phyloP scores from a whole-genome alignment of 2,329 filamentous ascomycete species.

The Penicillium sp. region DNA sequence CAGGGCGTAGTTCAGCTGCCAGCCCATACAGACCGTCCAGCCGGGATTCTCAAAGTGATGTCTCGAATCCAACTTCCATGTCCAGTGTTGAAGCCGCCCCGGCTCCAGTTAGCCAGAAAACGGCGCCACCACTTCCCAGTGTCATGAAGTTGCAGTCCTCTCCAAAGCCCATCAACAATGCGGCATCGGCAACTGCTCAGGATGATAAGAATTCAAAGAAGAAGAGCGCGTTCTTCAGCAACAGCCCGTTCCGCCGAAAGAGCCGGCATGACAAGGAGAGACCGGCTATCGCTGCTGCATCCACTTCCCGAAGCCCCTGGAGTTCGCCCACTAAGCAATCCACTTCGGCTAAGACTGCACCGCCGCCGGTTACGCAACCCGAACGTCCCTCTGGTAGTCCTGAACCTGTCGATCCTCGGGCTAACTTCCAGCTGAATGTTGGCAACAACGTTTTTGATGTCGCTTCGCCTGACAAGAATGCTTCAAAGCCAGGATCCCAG shows the following conservation, averaged over 20 bases:
- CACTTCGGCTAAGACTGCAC: conserved; percentile 45
- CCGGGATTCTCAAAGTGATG: conserved; percentile 85
- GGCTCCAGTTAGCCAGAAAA: conserved; percentile 42
- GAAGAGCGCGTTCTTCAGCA: conserved; percentile 87
- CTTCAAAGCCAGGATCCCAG: conserved; percentile 42
- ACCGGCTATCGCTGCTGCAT: conserved; percentile 25
- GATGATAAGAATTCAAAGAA: conserved; percentile 65
- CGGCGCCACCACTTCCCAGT: background rate
- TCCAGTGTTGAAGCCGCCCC: conserved; percentile 72
- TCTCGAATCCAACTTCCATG: conserved; percentile 83
- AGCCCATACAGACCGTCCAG: conserved; percentile 74
- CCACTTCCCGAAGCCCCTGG: conserved; percentile 54
- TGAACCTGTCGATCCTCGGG: conserved; percentile 85
- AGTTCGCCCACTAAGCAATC: conserved; percentile 45
- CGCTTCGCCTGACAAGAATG: conserved; percentile 68
- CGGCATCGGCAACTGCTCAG: conserved; percentile 45
- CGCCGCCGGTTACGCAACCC: conserved; percentile 24
- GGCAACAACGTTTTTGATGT: conserved; percentile 97
- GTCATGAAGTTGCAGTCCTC: conserved; percentile 56
- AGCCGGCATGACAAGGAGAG: conserved; percentile 73
- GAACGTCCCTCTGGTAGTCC: conserved; percentile 57
- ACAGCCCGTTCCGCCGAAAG: conserved; percentile 89
- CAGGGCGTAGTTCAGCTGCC: conserved; percentile 67
- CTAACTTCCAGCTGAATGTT: conserved; percentile 88
- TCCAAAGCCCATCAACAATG: conserved; percentile 56